Conservation (phyloP, 768 basidiomycete genomes). For the Tulasnella sp. region DNA sequence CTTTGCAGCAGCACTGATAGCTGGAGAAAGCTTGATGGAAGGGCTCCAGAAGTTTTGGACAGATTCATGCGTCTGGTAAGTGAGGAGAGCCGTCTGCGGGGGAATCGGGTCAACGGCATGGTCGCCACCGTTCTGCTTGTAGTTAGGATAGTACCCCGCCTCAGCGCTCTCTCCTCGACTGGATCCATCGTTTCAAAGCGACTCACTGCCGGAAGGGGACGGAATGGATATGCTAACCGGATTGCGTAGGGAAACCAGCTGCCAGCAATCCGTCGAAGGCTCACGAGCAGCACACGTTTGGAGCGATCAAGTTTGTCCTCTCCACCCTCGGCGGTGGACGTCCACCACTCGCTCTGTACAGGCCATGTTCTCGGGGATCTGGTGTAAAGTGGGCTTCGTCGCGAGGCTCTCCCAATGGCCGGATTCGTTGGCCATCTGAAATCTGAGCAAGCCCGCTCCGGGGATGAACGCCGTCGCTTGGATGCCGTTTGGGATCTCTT, state of each 20-base stretch:
- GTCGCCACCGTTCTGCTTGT: neutral
- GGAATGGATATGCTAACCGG: slow-evolving; percentile 28
- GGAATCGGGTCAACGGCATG: neutral
- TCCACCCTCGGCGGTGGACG: neutral
- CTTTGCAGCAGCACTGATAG: no score
- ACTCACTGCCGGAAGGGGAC: slow-evolving; percentile 12
- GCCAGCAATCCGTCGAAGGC: slow-evolving; percentile 35
- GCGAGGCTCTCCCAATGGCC: slow-evolving; percentile 46
- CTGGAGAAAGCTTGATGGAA: slow-evolving; percentile 11
- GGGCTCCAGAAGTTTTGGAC: slow-evolving; percentile 10
- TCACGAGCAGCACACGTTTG: slow-evolving; percentile 39
- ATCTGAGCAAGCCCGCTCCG: slow-evolving; percentile 32
- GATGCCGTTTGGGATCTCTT: neutral
- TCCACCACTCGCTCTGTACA: slow-evolving; percentile 28
- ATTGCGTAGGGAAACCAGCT: slow-evolving; percentile 34
- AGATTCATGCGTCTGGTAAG: slow-evolving; percentile 19
- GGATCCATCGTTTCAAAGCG: neutral
- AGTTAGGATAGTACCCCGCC: neutral
- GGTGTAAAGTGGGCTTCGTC: slow-evolving; percentile 33
- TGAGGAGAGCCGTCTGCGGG: neutral
- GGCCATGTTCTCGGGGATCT: slow-evolving; percentile 32
- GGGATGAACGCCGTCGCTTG: neutral
- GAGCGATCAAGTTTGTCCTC: slow-evolving; percentile 34
- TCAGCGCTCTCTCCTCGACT: neutral
- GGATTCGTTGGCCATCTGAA: slow-evolving; percentile 59